phyloP scores from a whole-genome alignment of 2,329 filamentous ascomycete genomes.

The Aureobasidium subglaciale region DNA sequence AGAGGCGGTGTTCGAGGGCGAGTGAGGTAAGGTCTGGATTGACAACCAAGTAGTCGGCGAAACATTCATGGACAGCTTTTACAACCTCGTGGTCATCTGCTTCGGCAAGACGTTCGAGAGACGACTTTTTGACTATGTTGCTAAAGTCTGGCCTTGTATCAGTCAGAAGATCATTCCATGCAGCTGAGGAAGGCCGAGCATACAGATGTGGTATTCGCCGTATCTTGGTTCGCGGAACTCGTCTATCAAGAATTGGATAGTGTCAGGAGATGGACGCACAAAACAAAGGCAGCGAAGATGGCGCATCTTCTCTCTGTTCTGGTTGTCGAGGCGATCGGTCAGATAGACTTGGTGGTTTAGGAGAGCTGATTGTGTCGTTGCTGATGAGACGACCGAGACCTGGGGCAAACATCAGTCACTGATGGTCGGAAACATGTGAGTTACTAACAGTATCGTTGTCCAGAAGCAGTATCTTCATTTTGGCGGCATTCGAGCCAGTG shows the following conservation, averaged over 20 bases:
- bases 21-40: constrained; percentile 90
- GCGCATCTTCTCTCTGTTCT: constrained; percentile 90
- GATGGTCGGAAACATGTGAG: neutral
- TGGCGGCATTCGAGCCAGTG: constrained; percentile 61
- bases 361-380: constrained; percentile 88
- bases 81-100: constrained; percentile 97
- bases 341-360: constrained; percentile 97
- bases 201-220: constrained; percentile 87
- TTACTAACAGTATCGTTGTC: constrained; percentile 76
- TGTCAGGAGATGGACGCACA: constrained; percentile 82
- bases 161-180: constrained; percentile 24
- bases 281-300: constrained; percentile 92
- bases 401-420: constrained; percentile 28
- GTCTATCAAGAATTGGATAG: constrained; percentile 88
- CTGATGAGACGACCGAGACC: constrained; percentile 88
- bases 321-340: constrained; percentile 89
- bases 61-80: constrained; percentile 87
- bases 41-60: constrained; percentile 90
- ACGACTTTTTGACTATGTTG: constrained; percentile 95
- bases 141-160: constrained; percentile 61
- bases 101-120: constrained; percentile 86
- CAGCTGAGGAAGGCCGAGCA: constrained; percentile 14
- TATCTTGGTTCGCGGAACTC: constrained; percentile 95
- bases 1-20: constrained; percentile 67
- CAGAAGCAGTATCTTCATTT: constrained; percentile 96